These are phyloP conservation scores for Lachancea quebecensis DNA, from an alignment of 805 yeast species.

Conservation along the genomic window DNA sequence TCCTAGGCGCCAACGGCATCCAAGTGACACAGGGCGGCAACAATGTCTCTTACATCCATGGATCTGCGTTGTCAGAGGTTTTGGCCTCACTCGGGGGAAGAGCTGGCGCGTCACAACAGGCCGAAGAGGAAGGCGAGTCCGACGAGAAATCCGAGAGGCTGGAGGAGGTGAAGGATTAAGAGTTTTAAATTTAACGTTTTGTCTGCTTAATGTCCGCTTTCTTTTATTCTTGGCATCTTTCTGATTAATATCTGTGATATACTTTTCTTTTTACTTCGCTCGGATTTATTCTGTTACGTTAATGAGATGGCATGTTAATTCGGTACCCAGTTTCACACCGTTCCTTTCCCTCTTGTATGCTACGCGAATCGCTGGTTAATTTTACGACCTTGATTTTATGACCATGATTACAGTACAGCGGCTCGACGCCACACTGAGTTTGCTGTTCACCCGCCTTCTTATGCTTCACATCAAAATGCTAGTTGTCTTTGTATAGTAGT, in stretches of 20 bases:
- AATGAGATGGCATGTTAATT: slow-evolving; percentile 2
- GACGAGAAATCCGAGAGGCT: slow-evolving; percentile 19
- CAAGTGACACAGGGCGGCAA: slow-evolving; percentile 41
- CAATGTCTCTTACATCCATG: slow-evolving; percentile 58
- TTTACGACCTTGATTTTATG: background rate
- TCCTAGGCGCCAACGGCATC: slow-evolving; percentile 26
- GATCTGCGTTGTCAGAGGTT: slow-evolving; percentile 55
- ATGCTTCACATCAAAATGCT: background rate
- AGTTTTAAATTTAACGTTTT: background rate
- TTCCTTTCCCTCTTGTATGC: no score
- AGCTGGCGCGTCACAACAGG: slow-evolving; percentile 24
- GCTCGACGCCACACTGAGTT: no score
- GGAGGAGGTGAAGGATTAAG: slow-evolving; percentile 14
- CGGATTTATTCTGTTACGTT: background rate
- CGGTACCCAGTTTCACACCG: background rate
- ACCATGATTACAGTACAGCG: no score
- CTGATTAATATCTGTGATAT: background rate
- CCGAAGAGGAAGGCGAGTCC: slow-evolving; percentile 14
- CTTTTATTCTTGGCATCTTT: background rate
- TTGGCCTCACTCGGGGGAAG: slow-evolving; percentile 43
- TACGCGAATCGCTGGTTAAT: background rate
- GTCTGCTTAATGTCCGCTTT: background rate
- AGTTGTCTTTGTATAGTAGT: slow-evolving; percentile 3
- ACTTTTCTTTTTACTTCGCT: background rate
- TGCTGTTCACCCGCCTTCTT: no score